Conservation (phyloP, 306 rosid genomes). For the Adenanthera pavonina region DNA sequence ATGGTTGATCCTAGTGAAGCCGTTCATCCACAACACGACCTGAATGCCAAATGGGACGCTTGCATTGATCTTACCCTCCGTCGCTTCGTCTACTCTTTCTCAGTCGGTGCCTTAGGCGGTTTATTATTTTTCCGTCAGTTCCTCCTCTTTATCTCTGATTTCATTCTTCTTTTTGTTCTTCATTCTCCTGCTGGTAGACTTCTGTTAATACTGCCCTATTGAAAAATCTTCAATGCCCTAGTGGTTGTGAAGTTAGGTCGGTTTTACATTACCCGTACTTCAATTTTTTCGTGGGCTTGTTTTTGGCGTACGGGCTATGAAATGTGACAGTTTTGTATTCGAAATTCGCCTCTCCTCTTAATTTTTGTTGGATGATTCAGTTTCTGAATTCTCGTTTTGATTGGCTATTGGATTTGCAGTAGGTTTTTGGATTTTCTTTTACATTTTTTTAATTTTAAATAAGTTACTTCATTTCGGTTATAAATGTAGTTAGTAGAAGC, state of each 20-base stretch:
- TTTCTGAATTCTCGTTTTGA: background rate
- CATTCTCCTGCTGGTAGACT: background rate
- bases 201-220: background rate
- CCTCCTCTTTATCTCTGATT: background rate
- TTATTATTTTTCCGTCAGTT: constrained; percentile 45
- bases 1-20: background rate
- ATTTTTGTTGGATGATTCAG: background rate
- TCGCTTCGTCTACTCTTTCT: constrained; percentile 43
- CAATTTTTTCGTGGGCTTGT: background rate
- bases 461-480: background rate
- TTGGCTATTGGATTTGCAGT: background rate
- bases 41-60: constrained; percentile 51
- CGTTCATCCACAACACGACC: constrained; percentile 34
- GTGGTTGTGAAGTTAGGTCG: no score
- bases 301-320: background rate
- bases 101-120: constrained; percentile 46
- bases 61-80: constrained; percentile 49
- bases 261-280: background rate
- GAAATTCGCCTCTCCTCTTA: background rate
- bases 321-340: background rate
- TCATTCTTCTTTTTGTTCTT: background rate
- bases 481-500: background rate
- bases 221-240: background rate
- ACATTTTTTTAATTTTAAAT: background rate
- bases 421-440: background rate